Conservation (phyloP, 1,284 basidiomycete species). For the Pseudozyma flocculosa region DNA sequence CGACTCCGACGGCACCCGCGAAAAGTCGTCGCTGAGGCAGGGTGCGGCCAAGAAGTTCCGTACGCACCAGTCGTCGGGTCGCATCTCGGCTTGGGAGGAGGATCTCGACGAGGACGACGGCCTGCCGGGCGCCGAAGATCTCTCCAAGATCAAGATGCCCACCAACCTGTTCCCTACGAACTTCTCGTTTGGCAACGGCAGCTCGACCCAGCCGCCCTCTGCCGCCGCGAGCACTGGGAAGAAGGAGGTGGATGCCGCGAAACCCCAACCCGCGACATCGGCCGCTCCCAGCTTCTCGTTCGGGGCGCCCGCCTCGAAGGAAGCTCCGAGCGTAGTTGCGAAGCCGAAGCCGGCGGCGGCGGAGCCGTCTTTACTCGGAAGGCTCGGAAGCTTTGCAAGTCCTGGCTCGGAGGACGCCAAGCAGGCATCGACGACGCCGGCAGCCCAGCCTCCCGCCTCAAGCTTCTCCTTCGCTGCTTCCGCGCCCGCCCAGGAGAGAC, state of each 20-base stretch:
- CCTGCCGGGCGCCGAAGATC: constrained; percentile 44
- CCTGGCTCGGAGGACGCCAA: no score
- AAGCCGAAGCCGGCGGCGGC: no score
- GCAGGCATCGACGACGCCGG: constrained; percentile 10
- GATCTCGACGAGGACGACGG: constrained; percentile 52
- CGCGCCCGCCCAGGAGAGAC: constrained; percentile 14
- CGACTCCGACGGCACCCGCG: constrained; percentile 18
- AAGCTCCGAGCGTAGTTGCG: no score
- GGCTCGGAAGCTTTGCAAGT: no score
- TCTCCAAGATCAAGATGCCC: constrained; percentile 55
- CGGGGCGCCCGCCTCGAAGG: background rate
- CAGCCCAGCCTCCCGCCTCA: constrained; percentile 8
- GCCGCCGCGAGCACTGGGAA: no score
- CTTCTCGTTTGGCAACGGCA: constrained; percentile 36
- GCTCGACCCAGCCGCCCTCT: background rate
- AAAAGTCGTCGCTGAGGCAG: constrained; percentile 50
- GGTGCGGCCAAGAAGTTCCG: constrained; percentile 45
- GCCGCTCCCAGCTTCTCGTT: background rate
- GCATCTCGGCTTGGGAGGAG: constrained; percentile 50
- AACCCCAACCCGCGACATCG: no score
- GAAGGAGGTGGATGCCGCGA: no score
- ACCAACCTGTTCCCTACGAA: constrained; percentile 47
- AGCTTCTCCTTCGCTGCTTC: constrained; percentile 34
- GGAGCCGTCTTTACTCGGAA: constrained; percentile 24
- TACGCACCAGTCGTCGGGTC: constrained; percentile 49